Percentiles rank a stretch among this genome's conserved stretches.
Conservation (phyloP, 1,284 basidiomycete genomes). For the Ustilago xerochloae region DNA sequence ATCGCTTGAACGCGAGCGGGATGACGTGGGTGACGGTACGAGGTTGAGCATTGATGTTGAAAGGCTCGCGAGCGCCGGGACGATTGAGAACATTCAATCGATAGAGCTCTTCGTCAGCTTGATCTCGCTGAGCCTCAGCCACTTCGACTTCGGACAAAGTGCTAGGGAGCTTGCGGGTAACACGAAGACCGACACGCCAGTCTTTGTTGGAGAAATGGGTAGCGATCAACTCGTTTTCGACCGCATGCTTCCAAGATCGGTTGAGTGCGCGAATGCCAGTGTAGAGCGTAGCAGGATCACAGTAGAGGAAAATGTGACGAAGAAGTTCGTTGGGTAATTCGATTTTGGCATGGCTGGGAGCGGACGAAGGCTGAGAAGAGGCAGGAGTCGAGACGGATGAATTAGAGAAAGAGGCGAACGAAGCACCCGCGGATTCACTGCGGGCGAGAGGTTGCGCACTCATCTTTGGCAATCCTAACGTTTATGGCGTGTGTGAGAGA, state of each 20-base stretch:
- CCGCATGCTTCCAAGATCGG: slow-evolving; percentile 49
- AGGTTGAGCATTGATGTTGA: slow-evolving; percentile 36
- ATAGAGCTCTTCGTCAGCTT: slow-evolving; percentile 36
- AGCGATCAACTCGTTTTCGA: slow-evolving; percentile 52
- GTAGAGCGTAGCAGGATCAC: slow-evolving; percentile 62
- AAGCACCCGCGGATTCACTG: slow-evolving; percentile 32
- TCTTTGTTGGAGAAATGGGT: slow-evolving; percentile 49
- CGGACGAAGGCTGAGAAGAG: slow-evolving; percentile 28
- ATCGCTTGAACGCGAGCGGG: slow-evolving; percentile 52
- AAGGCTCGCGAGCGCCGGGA: slow-evolving; percentile 40
- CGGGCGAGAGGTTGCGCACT: slow-evolving; percentile 36
- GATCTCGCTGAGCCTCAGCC: slow-evolving; percentile 27
- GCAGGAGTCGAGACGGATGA: slow-evolving; percentile 16
- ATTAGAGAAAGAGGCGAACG: slow-evolving; percentile 16
- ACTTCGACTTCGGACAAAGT: slow-evolving; percentile 23
- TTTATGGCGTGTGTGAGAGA: not conserved
- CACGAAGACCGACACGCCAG: slow-evolving; percentile 59
- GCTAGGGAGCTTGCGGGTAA: slow-evolving; percentile 45
- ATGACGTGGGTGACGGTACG: slow-evolving; percentile 52
- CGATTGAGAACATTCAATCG: slow-evolving; percentile 44
- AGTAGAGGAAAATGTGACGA: slow-evolving; percentile 59
- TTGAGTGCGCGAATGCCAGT: slow-evolving; percentile 54
- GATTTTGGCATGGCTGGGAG: slow-evolving; percentile 13
- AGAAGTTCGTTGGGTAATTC: slow-evolving; percentile 58
- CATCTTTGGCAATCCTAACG: slow-evolving; percentile 12